Evolutionary conservation across 2,329 filamentous ascomycete genomes (phyloP).

Genomic region (Dichotomopilus funicola): DNA sequence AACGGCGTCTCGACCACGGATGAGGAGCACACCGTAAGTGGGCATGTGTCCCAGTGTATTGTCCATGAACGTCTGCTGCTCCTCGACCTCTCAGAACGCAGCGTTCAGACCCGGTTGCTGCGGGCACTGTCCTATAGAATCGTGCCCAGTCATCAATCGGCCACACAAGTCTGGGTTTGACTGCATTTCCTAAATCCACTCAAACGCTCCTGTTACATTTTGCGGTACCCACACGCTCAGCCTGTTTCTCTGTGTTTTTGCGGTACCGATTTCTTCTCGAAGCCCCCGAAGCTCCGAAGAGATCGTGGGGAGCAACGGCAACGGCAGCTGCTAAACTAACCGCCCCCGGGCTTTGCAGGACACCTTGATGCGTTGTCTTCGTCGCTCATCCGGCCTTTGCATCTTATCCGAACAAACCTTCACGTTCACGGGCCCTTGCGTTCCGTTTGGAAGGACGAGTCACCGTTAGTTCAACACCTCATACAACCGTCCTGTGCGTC

Average conservation of each 20-base stretch:
- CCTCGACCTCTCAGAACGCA: conserved; percentile 23
- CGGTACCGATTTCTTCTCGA: conserved; percentile 19
- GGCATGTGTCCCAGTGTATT: conserved; percentile 11
- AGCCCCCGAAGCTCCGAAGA: conserved; percentile 10
- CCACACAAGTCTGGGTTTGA: conserved; percentile 23
- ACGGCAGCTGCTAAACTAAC: conserved; percentile 4
- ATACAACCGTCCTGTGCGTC: no score
- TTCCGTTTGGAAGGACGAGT: conserved; percentile 11
- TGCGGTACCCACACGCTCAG: conserved; percentile 18
- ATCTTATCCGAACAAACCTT: conserved; percentile 13
- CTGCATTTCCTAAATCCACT: conserved; percentile 24
- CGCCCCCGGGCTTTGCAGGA: conserved; percentile 21
- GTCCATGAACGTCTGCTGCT: conserved; percentile 19
- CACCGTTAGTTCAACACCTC: no score
- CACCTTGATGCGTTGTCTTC: conserved; percentile 24
- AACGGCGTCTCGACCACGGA: conserved; percentile 8
- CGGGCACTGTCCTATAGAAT: conserved; percentile 32
- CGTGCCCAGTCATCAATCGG: conserved; percentile 39
- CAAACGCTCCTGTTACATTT: conserved; percentile 24
- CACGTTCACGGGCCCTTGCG: not conserved
- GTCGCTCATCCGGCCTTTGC: conserved; percentile 13
- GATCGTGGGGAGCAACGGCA: conserved; percentile 7
- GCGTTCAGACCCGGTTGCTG: conserved; percentile 19
- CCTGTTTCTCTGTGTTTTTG: not conserved
- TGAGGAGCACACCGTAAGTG: conserved; percentile 3